Evolutionary conservation across 805 yeast species (phyloP).

Genomic region (Saccharomycodes ludwigii): DNA sequence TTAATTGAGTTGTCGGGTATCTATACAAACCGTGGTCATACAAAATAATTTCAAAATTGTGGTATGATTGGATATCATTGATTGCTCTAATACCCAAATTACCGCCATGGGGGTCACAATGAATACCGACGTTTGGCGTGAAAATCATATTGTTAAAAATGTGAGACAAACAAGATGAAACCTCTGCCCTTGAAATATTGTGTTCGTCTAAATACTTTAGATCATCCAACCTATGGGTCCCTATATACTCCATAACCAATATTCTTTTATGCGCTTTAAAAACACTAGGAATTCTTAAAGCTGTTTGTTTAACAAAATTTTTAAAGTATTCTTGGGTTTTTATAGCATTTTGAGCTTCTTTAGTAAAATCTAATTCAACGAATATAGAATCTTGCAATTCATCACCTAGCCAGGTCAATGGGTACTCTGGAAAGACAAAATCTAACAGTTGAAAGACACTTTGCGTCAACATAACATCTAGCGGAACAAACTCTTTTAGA

Average conservation of each 20-base stretch:
- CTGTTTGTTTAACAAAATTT: slow-evolving; percentile 46
- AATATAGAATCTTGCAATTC: slow-evolving; percentile 78
- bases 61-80: slow-evolving; percentile 21
- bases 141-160: slow-evolving; percentile 92
- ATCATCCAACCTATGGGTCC: slow-evolving; percentile 78
- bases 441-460: slow-evolving; percentile 64
- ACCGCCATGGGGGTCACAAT: slow-evolving; percentile 98
- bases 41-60: slow-evolving; percentile 80
- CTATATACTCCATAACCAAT: slow-evolving; percentile 75
- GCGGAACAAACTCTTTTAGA: slow-evolving; percentile 74
- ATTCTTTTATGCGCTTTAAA: slow-evolving; percentile 55
- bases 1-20: slow-evolving; percentile 61
- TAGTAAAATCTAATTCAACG: slow-evolving; percentile 80
- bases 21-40: slow-evolving; percentile 95
- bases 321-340: slow-evolving; percentile 59
- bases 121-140: slow-evolving; percentile 82
- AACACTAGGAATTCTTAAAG: slow-evolving; percentile 68
- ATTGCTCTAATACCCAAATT: slow-evolving; percentile 68
- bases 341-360: slow-evolving; percentile 74
- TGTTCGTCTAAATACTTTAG: slow-evolving; percentile 47
- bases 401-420: slow-evolving; percentile 90
- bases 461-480: slow-evolving; percentile 71
- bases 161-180: slow-evolving; percentile 76
- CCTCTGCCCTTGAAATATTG: slow-evolving; percentile 61
- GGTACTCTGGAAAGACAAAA: slow-evolving; percentile 83